Evolutionary conservation across 768 basidiomycete genomes (phyloP), one percentile per base, ranked within the genome.

Genomic region (Termitomyces sp.): DNA sequence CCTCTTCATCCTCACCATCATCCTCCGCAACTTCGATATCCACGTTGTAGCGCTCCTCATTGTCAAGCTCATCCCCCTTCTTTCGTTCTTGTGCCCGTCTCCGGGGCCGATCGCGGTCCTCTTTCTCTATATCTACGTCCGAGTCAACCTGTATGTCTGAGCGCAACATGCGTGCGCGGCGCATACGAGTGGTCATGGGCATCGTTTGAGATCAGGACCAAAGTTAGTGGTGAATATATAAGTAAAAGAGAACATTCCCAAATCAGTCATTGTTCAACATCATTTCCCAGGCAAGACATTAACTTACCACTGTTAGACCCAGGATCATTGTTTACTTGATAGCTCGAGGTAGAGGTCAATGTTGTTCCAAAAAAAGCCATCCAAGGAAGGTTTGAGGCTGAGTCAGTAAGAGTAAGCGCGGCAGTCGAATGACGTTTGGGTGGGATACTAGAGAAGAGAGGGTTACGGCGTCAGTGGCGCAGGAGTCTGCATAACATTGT

Each of bases 1-100:
- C 68, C 0, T 70, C 71, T 9, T 68, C 69, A 10, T 68, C 71
- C 8, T 70, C 67, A 3, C 63, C 67, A 22, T 68, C 71, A 3
- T 72, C 75, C 16, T 71, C 74, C 43, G 73, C 74, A 9, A 76
- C 79, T 3, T 70, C 74, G 36, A 76, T 72, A 5, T 72, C 72
- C 14, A 68, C 68, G 27, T 74, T 74, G 8, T 65, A 69, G 10
- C 72, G 75, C 22, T 74, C 72, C 43, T 59, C 61, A n/a, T 72
- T 72, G 29, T 61, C 64, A 34, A 29, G 31, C 22, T 72, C 69
- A 1, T 70, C 69, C 37, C 72, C 69, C 39, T 27, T 44, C 53
- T 20, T 53, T 39, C 13, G 50, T 29, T 37, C 42, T 42, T 26
- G 50, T 37, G 48, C 31, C 37, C 41, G 44, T 57, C 41, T 50